Conservation (phyloP, 768 basidiomycete species). For the Boletus sensibilis region DNA sequence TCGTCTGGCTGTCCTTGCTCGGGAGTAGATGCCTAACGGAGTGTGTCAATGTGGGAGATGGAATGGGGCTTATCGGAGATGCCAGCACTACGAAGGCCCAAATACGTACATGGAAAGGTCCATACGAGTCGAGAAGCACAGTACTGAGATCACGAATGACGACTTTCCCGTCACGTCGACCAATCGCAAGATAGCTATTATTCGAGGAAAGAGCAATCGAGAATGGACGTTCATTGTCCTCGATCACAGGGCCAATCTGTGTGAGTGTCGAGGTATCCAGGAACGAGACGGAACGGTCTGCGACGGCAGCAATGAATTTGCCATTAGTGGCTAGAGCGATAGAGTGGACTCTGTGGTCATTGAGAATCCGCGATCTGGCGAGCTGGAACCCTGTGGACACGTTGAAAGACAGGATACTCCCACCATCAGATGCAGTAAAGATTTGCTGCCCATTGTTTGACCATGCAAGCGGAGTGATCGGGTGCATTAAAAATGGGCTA, state of each 20-base stretch:
- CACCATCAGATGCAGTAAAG: background rate
- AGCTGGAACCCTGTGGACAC: background rate
- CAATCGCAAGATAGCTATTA: background rate
- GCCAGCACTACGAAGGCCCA: too few species aligned
- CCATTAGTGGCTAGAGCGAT: background rate
- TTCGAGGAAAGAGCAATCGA: background rate
- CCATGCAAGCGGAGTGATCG: background rate
- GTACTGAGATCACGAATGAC: background rate
- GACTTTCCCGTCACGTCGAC: background rate
- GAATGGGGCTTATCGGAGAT: background rate
- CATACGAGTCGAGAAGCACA: background rate
- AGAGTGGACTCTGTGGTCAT: background rate
- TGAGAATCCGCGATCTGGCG: background rate
- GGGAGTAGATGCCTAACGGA: background rate
- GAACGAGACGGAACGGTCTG: background rate
- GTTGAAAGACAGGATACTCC: background rate
- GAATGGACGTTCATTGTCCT: background rate
- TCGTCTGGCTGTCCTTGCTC: background rate
- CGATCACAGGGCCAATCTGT: background rate
- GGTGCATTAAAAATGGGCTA: fast-evolving
- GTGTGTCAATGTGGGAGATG: background rate
- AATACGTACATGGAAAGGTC: background rate
- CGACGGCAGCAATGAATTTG: background rate
- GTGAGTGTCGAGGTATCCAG: background rate
- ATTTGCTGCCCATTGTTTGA: background rate